Evolutionary conservation across 768 basidiomycete genomes (phyloP), one percentile per base, ranked within the genome.

Genomic region (Trametes elegans): DNA sequence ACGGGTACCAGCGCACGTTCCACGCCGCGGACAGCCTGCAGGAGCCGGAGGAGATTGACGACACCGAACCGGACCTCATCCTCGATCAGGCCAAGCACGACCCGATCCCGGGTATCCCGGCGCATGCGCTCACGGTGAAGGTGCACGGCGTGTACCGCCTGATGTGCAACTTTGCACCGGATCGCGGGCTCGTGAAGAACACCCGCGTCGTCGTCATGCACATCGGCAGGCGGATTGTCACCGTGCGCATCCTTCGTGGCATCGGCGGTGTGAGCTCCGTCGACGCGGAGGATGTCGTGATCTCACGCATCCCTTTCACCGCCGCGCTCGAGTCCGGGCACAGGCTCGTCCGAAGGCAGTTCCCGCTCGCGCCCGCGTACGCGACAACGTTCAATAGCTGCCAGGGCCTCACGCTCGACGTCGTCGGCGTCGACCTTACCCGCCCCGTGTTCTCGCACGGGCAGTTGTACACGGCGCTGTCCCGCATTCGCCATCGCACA

Each of bases 331-430:
- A 57, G 8, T 62, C 64, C 2, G 65, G 66, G 2, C 69, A 73
- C 49, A 74, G 72, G 2, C 61, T 74, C 3, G 47, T 67, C 7
- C 57, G 71, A 3, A 53, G 62, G 3, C 72, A 74, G 60, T 73
- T 75, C 49, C 74, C 74, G 7, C 64, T 75, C 7, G 66, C 70
- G 3, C 69, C 69, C 4, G 73, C 71, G 26, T 74, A 76, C 55
- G 72, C 74, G 21, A 73, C 71, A 4, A 77, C 75, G 26, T 76
- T 76, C 61, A 71, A 75, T 49, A 71, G 73, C 51, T 76, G 75
- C 55, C 73, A 74, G 58, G 73, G 74, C 2, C 62, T 77, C 1
- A 77, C 72, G 3, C 61, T 76, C 0, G 69, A 73, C 42, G 45
- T 57, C 5, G 64, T 77, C 16, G 76, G 71, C 0, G 50, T 76